Percentiles rank a stretch among this genome's conserved stretches.
phyloP scores from a whole-genome alignment of 1,139 yeast genomes.

The Suhomyces wounanorum region DNA sequence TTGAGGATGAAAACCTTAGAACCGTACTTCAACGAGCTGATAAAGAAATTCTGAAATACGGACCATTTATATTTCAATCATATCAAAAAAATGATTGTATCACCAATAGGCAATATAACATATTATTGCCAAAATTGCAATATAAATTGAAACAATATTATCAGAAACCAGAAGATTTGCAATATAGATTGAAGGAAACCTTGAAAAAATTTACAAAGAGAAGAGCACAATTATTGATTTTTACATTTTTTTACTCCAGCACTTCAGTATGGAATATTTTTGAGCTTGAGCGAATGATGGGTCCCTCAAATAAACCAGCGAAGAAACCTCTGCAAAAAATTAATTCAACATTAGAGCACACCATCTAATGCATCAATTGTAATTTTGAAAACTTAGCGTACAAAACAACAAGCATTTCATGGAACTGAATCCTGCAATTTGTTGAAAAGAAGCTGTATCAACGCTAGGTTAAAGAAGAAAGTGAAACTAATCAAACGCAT shows the following conservation, averaged over 20 bases:
- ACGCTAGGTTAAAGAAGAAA: too few species aligned
- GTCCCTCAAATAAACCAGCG: constrained; percentile 18
- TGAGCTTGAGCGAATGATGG: constrained; percentile 34
- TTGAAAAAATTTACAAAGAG: constrained; percentile 29
- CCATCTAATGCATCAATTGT: too few species aligned
- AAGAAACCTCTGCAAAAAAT: not conserved
- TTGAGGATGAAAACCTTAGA: not conserved
- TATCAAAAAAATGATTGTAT: not conserved
- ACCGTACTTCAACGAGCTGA: not conserved
- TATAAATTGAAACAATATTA: constrained; percentile 21
- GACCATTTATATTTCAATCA: not conserved
- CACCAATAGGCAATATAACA: constrained; percentile 21
- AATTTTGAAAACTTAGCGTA: too few species aligned
- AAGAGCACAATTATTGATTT: constrained; percentile 47
- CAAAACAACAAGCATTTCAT: too few species aligned
- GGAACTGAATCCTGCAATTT: too few species aligned
- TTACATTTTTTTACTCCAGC: constrained; percentile 39
- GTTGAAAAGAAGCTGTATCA: too few species aligned
- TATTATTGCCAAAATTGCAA: constrained; percentile 18
- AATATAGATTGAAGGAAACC: constrained; percentile 21
- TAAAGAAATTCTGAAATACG: not conserved
- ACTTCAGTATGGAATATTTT: constrained; percentile 30
- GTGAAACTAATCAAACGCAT: too few species aligned
- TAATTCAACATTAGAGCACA: not conserved
- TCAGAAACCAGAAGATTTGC: constrained; percentile 19